These are phyloP conservation scores for Sergeia podlipaevii DNA, from an alignment of 208 protist species.

Conservation along the genomic window DNA sequence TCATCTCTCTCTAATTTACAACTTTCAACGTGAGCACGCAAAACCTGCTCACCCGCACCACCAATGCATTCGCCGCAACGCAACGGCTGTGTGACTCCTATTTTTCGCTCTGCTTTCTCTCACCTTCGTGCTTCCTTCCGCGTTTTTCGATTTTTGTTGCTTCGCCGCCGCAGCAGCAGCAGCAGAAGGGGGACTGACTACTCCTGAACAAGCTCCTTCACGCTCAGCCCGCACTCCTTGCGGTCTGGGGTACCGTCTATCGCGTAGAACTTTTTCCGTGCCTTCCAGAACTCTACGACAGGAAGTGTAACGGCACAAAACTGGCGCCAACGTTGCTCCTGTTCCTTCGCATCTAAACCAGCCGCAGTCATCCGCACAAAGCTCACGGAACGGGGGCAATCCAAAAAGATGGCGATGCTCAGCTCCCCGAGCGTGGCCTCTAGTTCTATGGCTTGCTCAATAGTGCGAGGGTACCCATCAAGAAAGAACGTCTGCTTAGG, in stretches of 20 bases:
- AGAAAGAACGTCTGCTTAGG: slow-evolving; percentile 11
- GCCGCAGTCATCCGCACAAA: slow-evolving; percentile 1
- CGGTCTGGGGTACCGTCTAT: slow-evolving; percentile 21
- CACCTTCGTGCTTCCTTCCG: too few species aligned
- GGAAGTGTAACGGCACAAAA: slow-evolving; percentile 5
- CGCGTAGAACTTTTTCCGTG: slow-evolving; percentile 17
- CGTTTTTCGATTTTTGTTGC: too few species aligned
- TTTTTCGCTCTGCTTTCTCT: too few species aligned
- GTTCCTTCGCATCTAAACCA: slow-evolving; percentile 7
- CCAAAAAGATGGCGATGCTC: slow-evolving; percentile 15
- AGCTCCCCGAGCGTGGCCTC: slow-evolving; percentile 21
- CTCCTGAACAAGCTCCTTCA: slow-evolving; percentile 20
- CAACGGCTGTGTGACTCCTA: too few species aligned
- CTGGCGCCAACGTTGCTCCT: slow-evolving; percentile 10
- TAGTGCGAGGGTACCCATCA: slow-evolving; percentile 37
- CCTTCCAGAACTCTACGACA: slow-evolving; percentile 36
- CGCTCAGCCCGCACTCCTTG: slow-evolving; percentile 2
- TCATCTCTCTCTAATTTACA: neutral
- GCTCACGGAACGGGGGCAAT: slow-evolving; percentile 5
- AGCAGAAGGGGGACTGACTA: too few species aligned
- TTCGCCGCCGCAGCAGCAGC: too few species aligned
- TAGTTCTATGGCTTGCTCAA: slow-evolving; percentile 33
- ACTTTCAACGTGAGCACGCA: neutral
- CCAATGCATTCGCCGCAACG: too few species aligned
- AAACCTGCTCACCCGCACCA: too few species aligned